Base-by-base conservation (phyloP, 345 rosid species). In the Ricinus communis region DNA sequence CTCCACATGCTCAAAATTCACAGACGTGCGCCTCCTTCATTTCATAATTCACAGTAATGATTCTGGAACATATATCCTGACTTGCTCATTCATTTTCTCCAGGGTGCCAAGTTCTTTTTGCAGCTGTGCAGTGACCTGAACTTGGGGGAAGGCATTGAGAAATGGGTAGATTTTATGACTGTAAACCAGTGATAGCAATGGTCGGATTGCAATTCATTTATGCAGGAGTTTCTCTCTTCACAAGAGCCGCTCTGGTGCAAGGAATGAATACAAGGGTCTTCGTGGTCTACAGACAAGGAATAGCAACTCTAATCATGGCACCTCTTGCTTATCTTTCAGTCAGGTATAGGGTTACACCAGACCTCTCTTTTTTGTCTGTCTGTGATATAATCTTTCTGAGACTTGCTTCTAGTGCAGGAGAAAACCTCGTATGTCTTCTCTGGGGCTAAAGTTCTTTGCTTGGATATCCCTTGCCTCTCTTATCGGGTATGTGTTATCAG, bases 401-500 rank as follows among this genome's bases (percentile, higher is more conserved):
- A 22, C 0, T 40, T 13, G 25, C 1, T 41, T 16, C 2, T 51
- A 15, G 47, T 53, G 75, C 49, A 83, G 81, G 73, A 71, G 50
- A 71, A 73, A 51, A 54, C 45, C 84, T 41, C 14, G 47, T 38
- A 61, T 61, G 8, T 47, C 65, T 12, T 47, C 65, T 12, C 46
- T 78, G 74, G 79, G 77, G 52, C 53, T 78, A 19, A 73, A 51
- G 68, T 25, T 71, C 58, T 83, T 80, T 68, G 67, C 63, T 43
- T 78, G 78, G 84, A 68, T 80, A 15, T 65, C 71, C n/a, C 18
- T 69, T 21, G 77, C 84, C 38, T 78, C 86, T 31, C 65, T 83
- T 40, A 40, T 76, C 54, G 84, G 84, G 86, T 83, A 73, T 6
- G 24, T 43, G 9, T 4, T 38, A 9, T 38, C 43, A 4, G n/a